These are phyloP conservation scores for Clonostachys rosea DNA, from an alignment of 2,329 filamentous ascomycete species.

Conservation along the genomic window DNA sequence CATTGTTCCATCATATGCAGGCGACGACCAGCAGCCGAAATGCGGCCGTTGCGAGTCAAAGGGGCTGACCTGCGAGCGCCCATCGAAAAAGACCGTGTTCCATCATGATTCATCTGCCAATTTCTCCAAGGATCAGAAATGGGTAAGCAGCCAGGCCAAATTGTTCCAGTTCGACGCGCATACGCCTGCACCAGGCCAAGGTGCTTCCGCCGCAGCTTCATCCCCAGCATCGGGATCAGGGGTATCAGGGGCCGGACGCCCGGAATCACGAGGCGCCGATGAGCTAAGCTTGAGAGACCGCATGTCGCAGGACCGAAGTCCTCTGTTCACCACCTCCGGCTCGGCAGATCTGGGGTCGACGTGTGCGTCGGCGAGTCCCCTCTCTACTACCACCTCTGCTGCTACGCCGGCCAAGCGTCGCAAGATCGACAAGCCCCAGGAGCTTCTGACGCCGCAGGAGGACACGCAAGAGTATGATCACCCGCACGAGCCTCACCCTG, in stretches of 20 bases:
- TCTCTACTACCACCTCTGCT: no score
- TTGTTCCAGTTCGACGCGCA: neutral
- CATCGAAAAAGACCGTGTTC: conserved; percentile 27
- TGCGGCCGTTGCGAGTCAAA: conserved; percentile 26
- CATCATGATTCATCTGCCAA: conserved; percentile 22
- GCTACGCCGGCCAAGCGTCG: no score
- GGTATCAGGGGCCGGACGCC: neutral
- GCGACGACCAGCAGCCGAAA: conserved; percentile 28
- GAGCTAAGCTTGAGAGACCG: neutral
- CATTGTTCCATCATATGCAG: conserved; percentile 9
- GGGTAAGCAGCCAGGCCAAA: conserved; percentile 25
- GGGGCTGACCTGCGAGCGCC: conserved; percentile 23
- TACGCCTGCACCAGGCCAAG: neutral
- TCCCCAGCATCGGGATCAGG: neutral
- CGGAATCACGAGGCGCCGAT: neutral
- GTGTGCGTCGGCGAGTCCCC: no score
- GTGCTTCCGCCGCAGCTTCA: neutral
- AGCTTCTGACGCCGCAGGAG: no score
- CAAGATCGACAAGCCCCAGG: no score
- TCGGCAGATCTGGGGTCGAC: no score
- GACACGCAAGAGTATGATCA: no score
- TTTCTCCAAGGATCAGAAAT: conserved; percentile 26
- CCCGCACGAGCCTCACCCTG: no score
- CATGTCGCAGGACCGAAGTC: neutral
- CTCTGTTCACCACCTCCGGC: no score